Evolutionary conservation across 306 rosid genomes (phyloP), one percentile per base, ranked within the genome.

Genomic region (Glycine tomentella): DNA sequence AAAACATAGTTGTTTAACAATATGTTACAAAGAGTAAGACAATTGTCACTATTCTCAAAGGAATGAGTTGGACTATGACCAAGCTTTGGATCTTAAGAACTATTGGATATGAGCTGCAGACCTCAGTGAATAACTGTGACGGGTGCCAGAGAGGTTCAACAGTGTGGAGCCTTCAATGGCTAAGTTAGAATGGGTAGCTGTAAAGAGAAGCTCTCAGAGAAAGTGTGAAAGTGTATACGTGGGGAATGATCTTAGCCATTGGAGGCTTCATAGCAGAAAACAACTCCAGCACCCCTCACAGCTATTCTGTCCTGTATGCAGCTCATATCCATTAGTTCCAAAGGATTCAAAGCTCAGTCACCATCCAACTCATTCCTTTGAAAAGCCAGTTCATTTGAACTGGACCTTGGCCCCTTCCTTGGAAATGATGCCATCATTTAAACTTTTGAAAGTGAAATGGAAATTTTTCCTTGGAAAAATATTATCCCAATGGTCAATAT

Each of bases 1-100:
- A 74, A 57, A 69, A 73, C 58, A 72, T 72, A 9, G 71, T n/a
- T 42, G 52, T 36, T 86, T 82, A 14, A 58, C 63, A 74, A 84
- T 83, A 76, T 33, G 75, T 80, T 57, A 79, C 40, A 57, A 42
- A n/a, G 64, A 25, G 58, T 67, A 75, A 63, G 70, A 81, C 65
- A 79, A 58, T 15, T 68, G 64, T 34, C 36, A 78, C 78, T 31
- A 16, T 40, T 80, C 34, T 36, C 20, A 67, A 62, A 77, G 46
- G 14, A 77, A 71, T 40, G 67, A 78, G 45, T 78, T 72, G 51
- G 63, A 73, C 16, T 45, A n/a, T 17, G 70, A 40, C 72, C 83
- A 66, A 74, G 61, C 77, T 74, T 68, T 74, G 61, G 58, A 68
- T 84, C 81, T 67, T 51, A 73, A 9, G 9, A 65, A 55, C 66